Conservation (phyloP, 179 eudicot species). For the Actinidia arguta region DNA sequence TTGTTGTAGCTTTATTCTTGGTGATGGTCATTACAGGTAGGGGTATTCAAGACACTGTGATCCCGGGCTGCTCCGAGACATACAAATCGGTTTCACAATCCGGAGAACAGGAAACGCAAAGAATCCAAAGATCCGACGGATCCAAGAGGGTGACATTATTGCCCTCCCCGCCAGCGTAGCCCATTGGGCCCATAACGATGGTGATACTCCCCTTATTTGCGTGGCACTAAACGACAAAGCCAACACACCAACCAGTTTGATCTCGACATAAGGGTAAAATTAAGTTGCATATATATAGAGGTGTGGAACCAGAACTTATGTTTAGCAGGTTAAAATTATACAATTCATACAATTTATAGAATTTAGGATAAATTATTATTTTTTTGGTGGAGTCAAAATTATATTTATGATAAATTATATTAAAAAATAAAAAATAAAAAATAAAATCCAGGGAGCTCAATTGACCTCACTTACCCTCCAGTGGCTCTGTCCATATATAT, state of each 20-base stretch:
- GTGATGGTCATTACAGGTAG: slow-evolving; percentile 21
- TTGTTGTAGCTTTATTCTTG: background rate
- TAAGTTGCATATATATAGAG: too few relatives aligned
- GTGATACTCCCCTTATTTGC: slow-evolving; percentile 14
- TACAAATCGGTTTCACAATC: background rate
- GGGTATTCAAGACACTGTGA: slow-evolving; percentile 26
- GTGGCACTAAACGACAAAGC: slow-evolving; percentile 30
- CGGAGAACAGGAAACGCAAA: background rate
- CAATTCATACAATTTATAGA: too few relatives aligned
- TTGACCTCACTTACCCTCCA: too few relatives aligned
- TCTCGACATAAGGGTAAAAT: slow-evolving; percentile 25
- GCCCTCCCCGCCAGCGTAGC: slow-evolving; percentile 34
- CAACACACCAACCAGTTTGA: slow-evolving; percentile 41
- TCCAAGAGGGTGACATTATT: slow-evolving; percentile 32
- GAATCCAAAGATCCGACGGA: slow-evolving; percentile 31
- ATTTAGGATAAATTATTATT: too few relatives aligned
- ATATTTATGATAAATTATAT: too few relatives aligned
- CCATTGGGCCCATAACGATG: slow-evolving; percentile 35
- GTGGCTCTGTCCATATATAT: too few relatives aligned
- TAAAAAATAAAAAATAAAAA: too few relatives aligned
- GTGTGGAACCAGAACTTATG: too few relatives aligned
- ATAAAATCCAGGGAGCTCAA: too few relatives aligned
- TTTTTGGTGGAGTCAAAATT: too few relatives aligned
- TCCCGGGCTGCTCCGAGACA: slow-evolving; percentile 40
- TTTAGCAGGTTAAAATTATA: too few relatives aligned